These are phyloP conservation scores for Candida taoyuanica DNA, from an alignment of 805 yeast genomes.

Conservation along the genomic window DNA sequence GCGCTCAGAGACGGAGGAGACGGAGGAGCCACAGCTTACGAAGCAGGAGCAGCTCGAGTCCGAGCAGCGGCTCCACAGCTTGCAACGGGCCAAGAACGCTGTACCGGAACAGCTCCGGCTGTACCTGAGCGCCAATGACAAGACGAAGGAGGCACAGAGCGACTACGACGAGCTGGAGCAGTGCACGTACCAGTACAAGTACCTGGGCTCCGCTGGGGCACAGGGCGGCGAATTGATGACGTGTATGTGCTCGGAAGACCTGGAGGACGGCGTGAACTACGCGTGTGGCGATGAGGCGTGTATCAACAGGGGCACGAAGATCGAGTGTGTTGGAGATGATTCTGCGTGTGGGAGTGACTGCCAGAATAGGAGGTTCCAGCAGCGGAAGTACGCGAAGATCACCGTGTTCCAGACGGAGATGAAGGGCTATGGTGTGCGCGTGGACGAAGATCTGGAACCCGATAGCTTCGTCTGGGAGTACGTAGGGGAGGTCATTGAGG, in stretches of 20 bases:
- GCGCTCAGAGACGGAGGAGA: conserved; percentile 7
- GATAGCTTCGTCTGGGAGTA: conserved; percentile 85
- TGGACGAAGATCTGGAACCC: conserved; percentile 50
- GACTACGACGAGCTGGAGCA: conserved; percentile 53
- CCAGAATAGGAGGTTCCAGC: conserved; percentile 85
- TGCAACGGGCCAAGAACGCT: conserved; percentile 16
- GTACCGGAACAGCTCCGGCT: conserved; percentile 21
- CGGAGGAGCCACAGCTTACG: conserved; percentile 16
- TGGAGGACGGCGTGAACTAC: conserved; percentile 37
- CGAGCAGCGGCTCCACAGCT: conserved; percentile 13
- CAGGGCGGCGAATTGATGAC: conserved; percentile 63
- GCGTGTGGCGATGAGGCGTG: conserved; percentile 91
- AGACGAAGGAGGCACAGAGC: conserved; percentile 62
- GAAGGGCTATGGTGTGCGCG: conserved; percentile 89
- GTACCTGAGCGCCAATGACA: conserved; percentile 41
- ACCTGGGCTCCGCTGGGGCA: conserved; percentile 62
- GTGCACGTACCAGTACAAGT: conserved; percentile 59
- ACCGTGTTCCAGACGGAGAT: conserved; percentile 76
- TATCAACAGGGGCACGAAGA: conserved; percentile 86
- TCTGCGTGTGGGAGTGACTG: conserved; percentile 71
- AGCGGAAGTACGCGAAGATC: conserved; percentile 64
- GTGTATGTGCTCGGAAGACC: conserved; percentile 74
- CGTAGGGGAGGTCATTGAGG: conserved; percentile 90
- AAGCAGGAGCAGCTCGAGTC: conserved; percentile 20
- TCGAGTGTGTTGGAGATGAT: conserved; percentile 77